Evolutionary conservation across 2,329 filamentous ascomycete genomes (phyloP).

Genomic region (Botryotinia globosa): DNA sequence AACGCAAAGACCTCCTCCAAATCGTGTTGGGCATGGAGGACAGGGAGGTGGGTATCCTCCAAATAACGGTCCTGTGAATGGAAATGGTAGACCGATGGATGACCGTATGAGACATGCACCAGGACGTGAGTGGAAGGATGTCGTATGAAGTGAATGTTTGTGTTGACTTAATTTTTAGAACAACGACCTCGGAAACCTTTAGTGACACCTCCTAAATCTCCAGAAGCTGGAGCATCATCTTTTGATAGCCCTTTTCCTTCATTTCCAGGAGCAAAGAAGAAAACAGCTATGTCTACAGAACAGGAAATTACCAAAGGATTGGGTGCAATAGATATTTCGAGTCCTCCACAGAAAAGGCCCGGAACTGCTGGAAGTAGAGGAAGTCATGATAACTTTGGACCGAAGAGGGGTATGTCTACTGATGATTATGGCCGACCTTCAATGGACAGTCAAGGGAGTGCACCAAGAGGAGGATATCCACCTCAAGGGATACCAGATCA

Average conservation of each 20-base stretch:
- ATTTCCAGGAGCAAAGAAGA: slow-evolving; percentile 43
- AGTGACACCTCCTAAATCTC: slow-evolving; percentile 40
- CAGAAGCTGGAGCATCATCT: slow-evolving; percentile 35
- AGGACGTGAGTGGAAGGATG: slow-evolving; percentile 24
- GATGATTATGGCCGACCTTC: slow-evolving; percentile 35
- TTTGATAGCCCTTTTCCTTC: slow-evolving; percentile 52
- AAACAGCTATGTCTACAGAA: slow-evolving; percentile 42
- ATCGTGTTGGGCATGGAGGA: slow-evolving; percentile 30
- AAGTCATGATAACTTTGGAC: slow-evolving; percentile 25
- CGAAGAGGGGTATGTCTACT: slow-evolving; percentile 22
- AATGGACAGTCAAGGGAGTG: slow-evolving; percentile 31
- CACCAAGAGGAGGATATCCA: slow-evolving; percentile 30
- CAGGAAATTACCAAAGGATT: slow-evolving; percentile 37
- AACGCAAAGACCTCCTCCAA: slow-evolving; percentile 34
- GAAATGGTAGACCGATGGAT: slow-evolving; percentile 29
- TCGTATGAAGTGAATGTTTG: neutral
- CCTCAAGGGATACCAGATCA: slow-evolving; percentile 30
- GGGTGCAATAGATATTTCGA: slow-evolving; percentile 33
- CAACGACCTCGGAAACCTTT: slow-evolving; percentile 30
- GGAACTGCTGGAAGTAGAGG: slow-evolving; percentile 31
- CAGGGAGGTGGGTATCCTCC: slow-evolving; percentile 33
- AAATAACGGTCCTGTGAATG: slow-evolving; percentile 12
- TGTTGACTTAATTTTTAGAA: slow-evolving; percentile 22
- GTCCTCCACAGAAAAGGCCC: slow-evolving; percentile 25
- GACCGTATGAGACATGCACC: slow-evolving; percentile 18